phyloP scores from a whole-genome alignment of 495 filamentous ascomycete genomes.

The Choiromyces venosus region DNA sequence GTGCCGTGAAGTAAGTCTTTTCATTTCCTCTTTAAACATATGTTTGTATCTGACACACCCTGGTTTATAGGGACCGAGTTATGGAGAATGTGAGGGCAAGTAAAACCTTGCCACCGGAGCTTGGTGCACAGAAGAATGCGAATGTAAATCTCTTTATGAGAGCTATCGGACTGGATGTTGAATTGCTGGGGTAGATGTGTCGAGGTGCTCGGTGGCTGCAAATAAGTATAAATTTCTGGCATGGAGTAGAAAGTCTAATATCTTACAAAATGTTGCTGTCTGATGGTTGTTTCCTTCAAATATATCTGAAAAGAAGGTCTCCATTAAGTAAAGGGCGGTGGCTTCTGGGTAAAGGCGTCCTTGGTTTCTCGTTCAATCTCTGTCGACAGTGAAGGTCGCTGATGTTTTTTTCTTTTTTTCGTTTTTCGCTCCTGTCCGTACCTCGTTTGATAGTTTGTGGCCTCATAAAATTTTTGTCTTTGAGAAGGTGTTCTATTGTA shows the following conservation, averaged over 20 bases:
- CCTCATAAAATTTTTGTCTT: background rate
- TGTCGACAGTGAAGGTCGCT: background rate
- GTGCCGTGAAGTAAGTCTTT: conserved; percentile 75
- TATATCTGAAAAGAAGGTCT: background rate
- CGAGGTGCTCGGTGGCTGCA: background rate
- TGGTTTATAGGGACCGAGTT: conserved; percentile 65
- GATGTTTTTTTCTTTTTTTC: background rate
- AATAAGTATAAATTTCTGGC: background rate
- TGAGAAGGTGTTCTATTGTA: background rate
- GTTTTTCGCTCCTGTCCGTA: background rate
- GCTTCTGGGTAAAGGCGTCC: background rate
- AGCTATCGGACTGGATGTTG: conserved; percentile 94
- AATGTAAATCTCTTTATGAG: conserved; percentile 98
- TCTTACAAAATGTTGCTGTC: background rate
- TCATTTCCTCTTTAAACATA: background rate
- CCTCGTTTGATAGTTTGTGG: background rate
- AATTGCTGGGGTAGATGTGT: conserved; percentile 63
- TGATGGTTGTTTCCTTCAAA: background rate
- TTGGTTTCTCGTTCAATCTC: background rate
- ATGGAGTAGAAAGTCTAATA: background rate
- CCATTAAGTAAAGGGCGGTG: background rate
- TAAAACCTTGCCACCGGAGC: conserved; percentile 79
- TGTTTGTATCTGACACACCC: background rate
- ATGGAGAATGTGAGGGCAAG: conserved; percentile 88
- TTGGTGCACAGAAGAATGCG: conserved; percentile 70